Percentiles rank a stretch among this genome's conserved stretches.
These are phyloP conservation scores for Scutellaria baicalensis DNA, from an alignment of 257 asterid species.

Conservation along the genomic window DNA sequence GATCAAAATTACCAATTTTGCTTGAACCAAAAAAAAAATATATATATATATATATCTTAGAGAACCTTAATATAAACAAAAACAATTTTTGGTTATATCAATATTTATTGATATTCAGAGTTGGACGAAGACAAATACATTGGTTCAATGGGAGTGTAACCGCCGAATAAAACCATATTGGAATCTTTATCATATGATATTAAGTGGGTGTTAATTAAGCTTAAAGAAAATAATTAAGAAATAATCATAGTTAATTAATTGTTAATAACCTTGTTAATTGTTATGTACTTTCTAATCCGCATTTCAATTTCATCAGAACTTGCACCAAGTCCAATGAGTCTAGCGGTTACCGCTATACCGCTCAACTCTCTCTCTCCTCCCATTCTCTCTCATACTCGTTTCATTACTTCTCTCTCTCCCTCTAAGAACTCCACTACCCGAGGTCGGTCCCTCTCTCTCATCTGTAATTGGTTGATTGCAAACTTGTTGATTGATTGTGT, in stretches of 20 bases:
- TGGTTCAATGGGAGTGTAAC: too few relatives aligned
- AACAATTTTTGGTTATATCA: too few relatives aligned
- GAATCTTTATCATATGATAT: background rate
- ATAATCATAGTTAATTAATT: background rate
- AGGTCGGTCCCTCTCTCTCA: constrained; percentile 16
- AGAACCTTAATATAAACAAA: too few relatives aligned
- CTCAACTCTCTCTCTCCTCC: background rate
- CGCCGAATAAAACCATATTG: background rate
- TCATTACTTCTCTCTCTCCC: background rate
- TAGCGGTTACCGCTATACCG: constrained; percentile 14
- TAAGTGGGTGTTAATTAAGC: background rate
- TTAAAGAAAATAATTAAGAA: background rate
- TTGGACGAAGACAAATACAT: too few relatives aligned
- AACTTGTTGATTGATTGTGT: constrained; percentile 16
- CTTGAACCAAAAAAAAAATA: too few relatives aligned
- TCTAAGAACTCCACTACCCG: background rate
- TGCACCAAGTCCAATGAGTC: constrained; percentile 21
- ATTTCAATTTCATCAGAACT: background rate
- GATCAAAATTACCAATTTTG: too few relatives aligned
- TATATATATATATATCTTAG: too few relatives aligned
- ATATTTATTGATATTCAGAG: too few relatives aligned
- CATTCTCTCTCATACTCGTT: background rate
- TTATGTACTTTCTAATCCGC: background rate
- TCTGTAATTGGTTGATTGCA: background rate
- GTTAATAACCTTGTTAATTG: too few relatives aligned